Conservation (phyloP, 1,284 basidiomycete genomes). For the Puccinia horiana region DNA sequence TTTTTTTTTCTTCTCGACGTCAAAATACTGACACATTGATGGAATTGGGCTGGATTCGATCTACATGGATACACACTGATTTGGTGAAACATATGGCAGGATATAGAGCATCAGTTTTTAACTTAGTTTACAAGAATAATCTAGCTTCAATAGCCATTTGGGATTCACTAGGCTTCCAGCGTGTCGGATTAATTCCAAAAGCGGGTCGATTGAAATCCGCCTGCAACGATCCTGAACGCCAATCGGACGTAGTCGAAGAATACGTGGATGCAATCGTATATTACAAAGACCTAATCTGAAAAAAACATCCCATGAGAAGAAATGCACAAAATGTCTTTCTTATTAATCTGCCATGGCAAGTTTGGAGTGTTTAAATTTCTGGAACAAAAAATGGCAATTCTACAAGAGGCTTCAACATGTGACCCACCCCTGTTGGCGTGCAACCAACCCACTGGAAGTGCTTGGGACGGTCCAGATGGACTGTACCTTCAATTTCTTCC, state of each 20-base stretch:
- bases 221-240: neutral
- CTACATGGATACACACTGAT: neutral
- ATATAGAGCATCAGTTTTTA: slow-evolving; percentile 87
- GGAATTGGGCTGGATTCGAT: neutral
- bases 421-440: too few relatives aligned
- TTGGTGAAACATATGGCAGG: slow-evolving; percentile 61
- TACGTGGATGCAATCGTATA: slow-evolving; percentile 84
- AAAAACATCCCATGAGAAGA: too few relatives aligned
- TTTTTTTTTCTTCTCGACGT: slow-evolving; percentile 21
- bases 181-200: slow-evolving; percentile 78
- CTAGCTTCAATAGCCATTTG: slow-evolving; percentile 66
- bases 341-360: too few relatives aligned
- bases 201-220: slow-evolving; percentile 69
- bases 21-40: neutral
- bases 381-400: too few relatives aligned
- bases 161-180: slow-evolving; percentile 79
- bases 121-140: slow-evolving; percentile 85
- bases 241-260: slow-evolving; percentile 65
- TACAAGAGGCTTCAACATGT: too few relatives aligned
- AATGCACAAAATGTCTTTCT: too few relatives aligned
- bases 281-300: slow-evolving; percentile 70
- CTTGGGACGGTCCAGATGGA: too few relatives aligned
- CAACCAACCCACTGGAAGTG: too few relatives aligned
- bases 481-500: too few relatives aligned
- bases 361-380: too few relatives aligned